Base-by-base conservation (phyloP, 352 stramenopile genomes). In the Phytophthora pluvialis region DNA sequence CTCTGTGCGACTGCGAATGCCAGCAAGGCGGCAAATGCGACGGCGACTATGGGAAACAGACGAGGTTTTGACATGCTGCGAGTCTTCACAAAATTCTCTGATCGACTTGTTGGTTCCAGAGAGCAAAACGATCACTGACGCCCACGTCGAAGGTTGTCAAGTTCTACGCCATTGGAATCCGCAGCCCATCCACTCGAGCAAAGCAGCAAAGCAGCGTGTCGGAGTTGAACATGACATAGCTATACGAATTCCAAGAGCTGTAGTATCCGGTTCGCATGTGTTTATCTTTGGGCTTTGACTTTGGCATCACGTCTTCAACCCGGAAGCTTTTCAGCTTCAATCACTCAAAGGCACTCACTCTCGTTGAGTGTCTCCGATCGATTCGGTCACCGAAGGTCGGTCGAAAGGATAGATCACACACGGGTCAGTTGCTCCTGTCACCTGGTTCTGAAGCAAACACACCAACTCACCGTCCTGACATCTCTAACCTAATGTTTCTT, bases 221-320 rank as follows among this genome's bases (percentile, higher is more conserved):
- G n/a, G 33, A 46, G 44, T 42, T 63, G 42, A 31, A 35, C 12
- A 15, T 26, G 9, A 36, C 35, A 47, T 5, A 38, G 4, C 13
- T 35, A 59, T 46, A 46, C 40, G 16, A 46, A 46, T 46, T 46
- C 9, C 9, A 29, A 46, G 18, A 31, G 15, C n/a, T 32, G 16
- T 25, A 42, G 48, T 68, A 68, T 68, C 39, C 60, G 60, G 60
- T 68, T 68, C 36, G 21, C 60, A 68, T 49, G 60, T 64, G 60
- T 46, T 67, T 68, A 68, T 68, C 60, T 52, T 63, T 4, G 35
- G 46, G 60, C 44, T 68, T 68, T 68, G 60, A n/a, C 52, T 54
- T 63, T 63, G 60, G 57, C 59, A 53, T 49, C 48, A 54, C 15
- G 39, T 48, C 47, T 58, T 64, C 57, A 59, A 50, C n/a, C 33